These are phyloP conservation scores for Debaryomycetaceae sp. DNA, from an alignment of 1,139 yeast species.

Conservation along the genomic window DNA sequence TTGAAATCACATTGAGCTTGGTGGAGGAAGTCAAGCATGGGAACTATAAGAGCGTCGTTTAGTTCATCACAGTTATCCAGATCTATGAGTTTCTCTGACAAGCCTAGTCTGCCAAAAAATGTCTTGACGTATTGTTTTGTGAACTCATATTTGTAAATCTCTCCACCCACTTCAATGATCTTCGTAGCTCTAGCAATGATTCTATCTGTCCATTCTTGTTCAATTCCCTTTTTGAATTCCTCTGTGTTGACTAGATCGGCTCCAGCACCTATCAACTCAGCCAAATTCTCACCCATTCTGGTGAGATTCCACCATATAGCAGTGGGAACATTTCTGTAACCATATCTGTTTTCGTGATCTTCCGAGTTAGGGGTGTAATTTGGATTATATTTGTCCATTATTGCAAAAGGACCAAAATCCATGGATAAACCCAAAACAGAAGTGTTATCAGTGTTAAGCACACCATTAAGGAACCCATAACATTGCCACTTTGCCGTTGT, in stretches of 20 bases:
- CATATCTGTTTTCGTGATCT: constrained; percentile 68
- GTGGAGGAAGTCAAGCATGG: constrained; percentile 61
- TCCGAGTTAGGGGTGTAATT: constrained; percentile 87
- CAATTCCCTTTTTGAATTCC: constrained; percentile 28
- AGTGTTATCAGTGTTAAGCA: constrained; percentile 90
- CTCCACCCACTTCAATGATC: constrained; percentile 61
- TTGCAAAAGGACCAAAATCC: constrained; percentile 95
- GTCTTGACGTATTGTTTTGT: constrained; percentile 55
- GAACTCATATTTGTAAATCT: constrained; percentile 62
- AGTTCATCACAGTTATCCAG: constrained; percentile 31
- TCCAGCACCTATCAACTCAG: constrained; percentile 77
- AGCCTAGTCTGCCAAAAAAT: constrained; percentile 71
- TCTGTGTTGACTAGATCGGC: constrained; percentile 43
- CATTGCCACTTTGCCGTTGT: constrained; percentile 86
- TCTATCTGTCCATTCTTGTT: constrained; percentile 47
- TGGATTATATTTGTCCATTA: constrained; percentile 81
- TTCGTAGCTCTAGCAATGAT: constrained; percentile 62
- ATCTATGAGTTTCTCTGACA: constrained; percentile 37
- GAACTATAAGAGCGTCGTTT: constrained; percentile 52
- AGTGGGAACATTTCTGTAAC: constrained; percentile 78
- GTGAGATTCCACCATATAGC: constrained; percentile 94
- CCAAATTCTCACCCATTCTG: constrained; percentile 79
- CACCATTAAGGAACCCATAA: constrained; percentile 92
- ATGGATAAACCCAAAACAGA: constrained; percentile 81
- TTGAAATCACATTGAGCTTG: constrained; percentile 74